Conservation (phyloP, 2,329 filamentous ascomycete genomes). For the Zelopaecilomyces penicillatus region DNA sequence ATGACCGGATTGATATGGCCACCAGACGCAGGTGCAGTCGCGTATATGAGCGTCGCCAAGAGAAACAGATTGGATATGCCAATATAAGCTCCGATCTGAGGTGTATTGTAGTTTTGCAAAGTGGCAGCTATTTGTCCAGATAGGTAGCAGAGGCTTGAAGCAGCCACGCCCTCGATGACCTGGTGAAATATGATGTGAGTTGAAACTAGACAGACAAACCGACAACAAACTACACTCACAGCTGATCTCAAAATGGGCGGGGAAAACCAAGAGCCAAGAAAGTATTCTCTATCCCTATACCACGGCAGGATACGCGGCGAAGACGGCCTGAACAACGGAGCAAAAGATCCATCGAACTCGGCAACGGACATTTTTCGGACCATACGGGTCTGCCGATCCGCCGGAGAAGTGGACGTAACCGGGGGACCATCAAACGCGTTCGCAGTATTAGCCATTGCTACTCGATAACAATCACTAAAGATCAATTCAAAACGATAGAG, state of each 20-base stretch:
- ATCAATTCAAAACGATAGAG: too few species aligned
- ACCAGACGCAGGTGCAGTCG: conserved; percentile 38
- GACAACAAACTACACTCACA: conserved; percentile 9
- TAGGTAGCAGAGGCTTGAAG: conserved; percentile 20
- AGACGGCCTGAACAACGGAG: conserved; percentile 10
- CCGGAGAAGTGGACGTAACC: too few species aligned
- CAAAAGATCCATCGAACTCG: conserved; percentile 16
- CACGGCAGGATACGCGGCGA: conserved; percentile 12
- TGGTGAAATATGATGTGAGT: conserved; percentile 2
- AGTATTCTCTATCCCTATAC: conserved; percentile 18
- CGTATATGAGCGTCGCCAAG: conserved; percentile 40
- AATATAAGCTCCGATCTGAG: conserved; percentile 21
- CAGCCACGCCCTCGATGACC: conserved; percentile 23
- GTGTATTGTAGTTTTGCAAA: conserved; percentile 19
- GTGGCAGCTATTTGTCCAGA: conserved; percentile 23
- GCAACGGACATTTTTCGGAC: conserved; percentile 5
- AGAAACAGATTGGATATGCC: conserved; percentile 31
- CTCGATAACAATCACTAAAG: too few species aligned
- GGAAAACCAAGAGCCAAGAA: conserved; percentile 16
- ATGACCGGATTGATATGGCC: conserved; percentile 47
- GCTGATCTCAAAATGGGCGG: conserved; percentile 18
- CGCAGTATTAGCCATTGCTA: too few species aligned
- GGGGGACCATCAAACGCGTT: too few species aligned
- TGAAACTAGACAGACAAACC: not conserved
- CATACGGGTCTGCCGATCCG: too few species aligned